Conservation (phyloP, 768 basidiomycete species). For the Exsudoporus frostii region DNA sequence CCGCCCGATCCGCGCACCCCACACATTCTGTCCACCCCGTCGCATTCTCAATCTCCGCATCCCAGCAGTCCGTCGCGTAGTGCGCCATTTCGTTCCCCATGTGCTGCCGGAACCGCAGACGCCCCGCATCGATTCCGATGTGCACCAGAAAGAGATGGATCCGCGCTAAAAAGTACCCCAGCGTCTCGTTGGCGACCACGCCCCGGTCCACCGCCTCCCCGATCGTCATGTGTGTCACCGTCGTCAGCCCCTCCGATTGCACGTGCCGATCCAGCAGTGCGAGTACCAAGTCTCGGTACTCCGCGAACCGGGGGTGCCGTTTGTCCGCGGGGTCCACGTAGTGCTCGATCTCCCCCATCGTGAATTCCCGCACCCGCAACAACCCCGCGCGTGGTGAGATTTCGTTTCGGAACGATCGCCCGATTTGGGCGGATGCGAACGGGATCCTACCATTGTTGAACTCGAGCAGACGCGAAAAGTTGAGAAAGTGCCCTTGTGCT, state of each 20-base stretch:
- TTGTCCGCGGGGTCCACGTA: slow-evolving; percentile 96
- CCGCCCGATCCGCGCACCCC: slow-evolving; percentile 96
- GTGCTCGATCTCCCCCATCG: slow-evolving; percentile 99
- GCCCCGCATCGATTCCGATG: slow-evolving; percentile 82
- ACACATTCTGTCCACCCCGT: slow-evolving; percentile 95
- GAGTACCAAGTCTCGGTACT: slow-evolving; percentile 73
- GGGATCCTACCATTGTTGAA: slow-evolving; percentile 97
- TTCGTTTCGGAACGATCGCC: slow-evolving; percentile 95
- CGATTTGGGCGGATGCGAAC: slow-evolving; percentile 97
- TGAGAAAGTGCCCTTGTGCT: slow-evolving; percentile 97
- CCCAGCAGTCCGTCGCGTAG: slow-evolving; percentile 99
- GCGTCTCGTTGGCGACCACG: slow-evolving; percentile 93
- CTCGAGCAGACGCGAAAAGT: slow-evolving; percentile 93
- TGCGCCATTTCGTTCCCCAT: slow-evolving; percentile 99
- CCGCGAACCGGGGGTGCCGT: slow-evolving; percentile 76
- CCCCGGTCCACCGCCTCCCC: slow-evolving; percentile 87
- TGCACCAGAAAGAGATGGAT: slow-evolving; percentile 86
- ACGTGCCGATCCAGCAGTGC: slow-evolving; percentile 77
- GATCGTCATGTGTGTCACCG: slow-evolving; percentile 63
- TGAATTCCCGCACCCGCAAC: slow-evolving; percentile 96
- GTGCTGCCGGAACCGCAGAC: slow-evolving; percentile 94
- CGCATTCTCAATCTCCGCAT: slow-evolving; percentile 94
- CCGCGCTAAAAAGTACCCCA: slow-evolving; percentile 95
- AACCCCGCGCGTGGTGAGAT: slow-evolving; percentile 96
- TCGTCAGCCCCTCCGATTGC: slow-evolving; percentile 73